phyloP scores from a whole-genome alignment of 2,329 filamentous ascomycete genomes.

The Microdochium nivale region DNA sequence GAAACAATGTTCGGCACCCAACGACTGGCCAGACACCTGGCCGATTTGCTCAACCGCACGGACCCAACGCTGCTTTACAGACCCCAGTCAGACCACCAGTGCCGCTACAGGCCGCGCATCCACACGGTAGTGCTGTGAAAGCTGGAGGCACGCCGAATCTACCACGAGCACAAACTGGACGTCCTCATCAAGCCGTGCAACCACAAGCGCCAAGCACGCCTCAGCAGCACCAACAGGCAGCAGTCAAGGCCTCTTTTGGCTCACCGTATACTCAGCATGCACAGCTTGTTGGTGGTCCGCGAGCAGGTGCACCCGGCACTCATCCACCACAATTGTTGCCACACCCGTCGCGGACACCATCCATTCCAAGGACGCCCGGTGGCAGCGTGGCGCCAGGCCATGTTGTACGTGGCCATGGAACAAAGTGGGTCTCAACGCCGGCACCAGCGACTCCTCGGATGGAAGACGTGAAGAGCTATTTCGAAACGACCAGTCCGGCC shows the following conservation, averaged over 20 bases:
- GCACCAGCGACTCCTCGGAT: constrained; percentile 48
- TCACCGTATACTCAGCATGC: constrained; percentile 18
- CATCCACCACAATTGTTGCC: constrained; percentile 12
- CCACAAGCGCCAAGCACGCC: constrained; percentile 1
- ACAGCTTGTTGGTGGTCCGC: constrained; percentile 8
- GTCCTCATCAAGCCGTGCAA: neutral
- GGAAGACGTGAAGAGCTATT: constrained; percentile 19
- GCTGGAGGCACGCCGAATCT: neutral
- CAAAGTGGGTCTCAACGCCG: constrained; percentile 48
- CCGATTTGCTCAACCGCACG: neutral
- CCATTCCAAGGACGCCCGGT: constrained; percentile 14
- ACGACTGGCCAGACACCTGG: neutral
- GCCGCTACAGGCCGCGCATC: neutral
- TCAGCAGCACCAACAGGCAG: constrained; percentile 5
- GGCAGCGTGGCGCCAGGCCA: constrained; percentile 11
- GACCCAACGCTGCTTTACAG: neutral
- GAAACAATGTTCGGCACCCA: neutral
- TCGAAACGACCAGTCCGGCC: constrained; percentile 40
- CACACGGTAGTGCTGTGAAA: neutral
- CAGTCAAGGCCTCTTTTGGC: constrained; percentile 8
- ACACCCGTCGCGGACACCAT: constrained; percentile 5
- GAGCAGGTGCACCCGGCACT: constrained; percentile 1
- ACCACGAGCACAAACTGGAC: neutral
- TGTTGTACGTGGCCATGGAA: constrained; percentile 34
- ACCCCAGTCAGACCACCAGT: neutral